A percentile compares a stretch with the other conserved stretches of the same genome.
phyloP scores from a whole-genome alignment of 192 early-diverging fungal species.

The Coemansia umbellata region DNA sequence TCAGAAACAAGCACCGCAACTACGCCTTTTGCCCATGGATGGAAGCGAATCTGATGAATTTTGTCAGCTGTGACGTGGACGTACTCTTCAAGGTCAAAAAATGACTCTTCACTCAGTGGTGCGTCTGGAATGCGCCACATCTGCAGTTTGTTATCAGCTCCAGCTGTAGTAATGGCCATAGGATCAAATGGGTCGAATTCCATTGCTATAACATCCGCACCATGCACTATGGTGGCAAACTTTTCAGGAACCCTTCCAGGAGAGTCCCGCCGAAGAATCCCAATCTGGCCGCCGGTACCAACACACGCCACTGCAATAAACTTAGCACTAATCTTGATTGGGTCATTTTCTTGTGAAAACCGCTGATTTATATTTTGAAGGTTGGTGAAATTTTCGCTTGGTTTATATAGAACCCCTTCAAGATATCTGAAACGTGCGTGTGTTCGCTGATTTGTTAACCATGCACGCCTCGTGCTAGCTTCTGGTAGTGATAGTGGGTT shows the following conservation, averaged over 20 bases:
- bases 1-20: conserved; percentile 33
- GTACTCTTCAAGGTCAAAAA: conserved; percentile 41
- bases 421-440: conserved; percentile 59
- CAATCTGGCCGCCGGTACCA: conserved; percentile 79
- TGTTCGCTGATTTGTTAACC: not conserved
- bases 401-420: conserved; percentile 54
- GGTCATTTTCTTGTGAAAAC: conserved; percentile 35
- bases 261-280: conserved; percentile 59
- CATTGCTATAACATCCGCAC: conserved; percentile 62
- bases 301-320: conserved; percentile 68
- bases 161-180: conserved; percentile 34
- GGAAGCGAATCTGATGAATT: conserved; percentile 39
- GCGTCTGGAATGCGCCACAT: conserved; percentile 43
- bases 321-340: conserved; percentile 50
- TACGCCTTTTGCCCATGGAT: conserved; percentile 28
- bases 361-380: conserved; percentile 38
- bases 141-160: conserved; percentile 30
- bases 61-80: conserved; percentile 35
- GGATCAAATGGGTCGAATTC: conserved; percentile 71
- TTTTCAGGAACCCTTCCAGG: conserved; percentile 57
- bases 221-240: conserved; percentile 30
- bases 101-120: conserved; percentile 10
- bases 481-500: not conserved
- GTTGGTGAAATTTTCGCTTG: conserved; percentile 64
- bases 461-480: not conserved